Evolutionary conservation across 257 asterid genomes (phyloP).

Genomic region (Plantago major): DNA sequence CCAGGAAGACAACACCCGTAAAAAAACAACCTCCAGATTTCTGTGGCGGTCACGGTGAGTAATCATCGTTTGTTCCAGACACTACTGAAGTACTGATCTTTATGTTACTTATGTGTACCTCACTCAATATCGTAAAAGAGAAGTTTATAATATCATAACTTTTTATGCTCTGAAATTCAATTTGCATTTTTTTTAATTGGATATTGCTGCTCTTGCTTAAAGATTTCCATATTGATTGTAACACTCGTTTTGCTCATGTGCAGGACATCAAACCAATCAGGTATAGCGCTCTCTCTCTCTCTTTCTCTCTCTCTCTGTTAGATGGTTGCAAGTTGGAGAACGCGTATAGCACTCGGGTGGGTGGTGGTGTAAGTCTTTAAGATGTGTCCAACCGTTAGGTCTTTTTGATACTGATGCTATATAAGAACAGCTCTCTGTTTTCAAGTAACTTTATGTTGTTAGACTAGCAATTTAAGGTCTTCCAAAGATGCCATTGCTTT

Average conservation of each 20-base stretch:
- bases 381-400: too few species aligned
- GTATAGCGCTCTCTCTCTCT: too few species aligned
- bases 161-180: neutral
- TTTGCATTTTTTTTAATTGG: too few species aligned
- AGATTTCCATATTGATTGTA: constrained; percentile 1
- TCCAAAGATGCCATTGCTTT: neutral
- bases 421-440: too few species aligned
- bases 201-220: too few species aligned
- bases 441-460: too few species aligned
- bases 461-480: too few species aligned
- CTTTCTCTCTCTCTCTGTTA: constrained; percentile 3
- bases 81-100: too few species aligned
- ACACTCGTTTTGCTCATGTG: constrained; percentile 29
- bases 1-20: constrained; percentile 78
- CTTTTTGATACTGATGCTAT: too few species aligned
- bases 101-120: neutral
- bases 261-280: constrained; percentile 83
- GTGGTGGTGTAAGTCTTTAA: too few species aligned
- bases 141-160: neutral
- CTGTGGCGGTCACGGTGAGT: constrained; percentile 87
- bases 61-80: constrained; percentile 13
- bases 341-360: too few species aligned
- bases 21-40: constrained; percentile 59
- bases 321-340: too few species aligned
- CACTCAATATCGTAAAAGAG: neutral